Evolutionary conservation across 768 basidiomycete genomes (phyloP).

Genomic region (Tylopilus intermedius): DNA sequence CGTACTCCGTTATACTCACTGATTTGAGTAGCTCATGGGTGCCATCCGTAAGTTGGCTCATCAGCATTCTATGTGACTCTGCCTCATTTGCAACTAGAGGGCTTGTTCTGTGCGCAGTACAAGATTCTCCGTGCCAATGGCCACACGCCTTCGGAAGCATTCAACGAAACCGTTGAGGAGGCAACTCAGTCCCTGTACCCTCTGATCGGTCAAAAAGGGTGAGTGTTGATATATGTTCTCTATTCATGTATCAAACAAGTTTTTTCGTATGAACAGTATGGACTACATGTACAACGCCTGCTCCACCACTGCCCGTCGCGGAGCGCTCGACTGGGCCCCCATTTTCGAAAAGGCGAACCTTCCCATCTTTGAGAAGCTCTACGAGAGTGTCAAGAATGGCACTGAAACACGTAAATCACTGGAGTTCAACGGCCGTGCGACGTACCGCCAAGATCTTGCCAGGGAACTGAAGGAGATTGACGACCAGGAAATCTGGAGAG

Average conservation of each 20-base stretch:
- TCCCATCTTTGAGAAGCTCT: constrained; percentile 92
- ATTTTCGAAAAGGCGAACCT: constrained; percentile 92
- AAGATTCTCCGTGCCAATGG: constrained; percentile 94
- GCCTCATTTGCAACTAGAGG: constrained; percentile 51
- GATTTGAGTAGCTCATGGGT: constrained; percentile 74
- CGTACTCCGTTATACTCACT: constrained; percentile 5
- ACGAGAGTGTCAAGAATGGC: constrained; percentile 90
- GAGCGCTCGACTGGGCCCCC: constrained; percentile 98
- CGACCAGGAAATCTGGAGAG: constrained; percentile 98
- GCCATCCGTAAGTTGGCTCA: constrained; percentile 68
- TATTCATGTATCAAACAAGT: background rate
- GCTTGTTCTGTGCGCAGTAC: constrained; percentile 98
- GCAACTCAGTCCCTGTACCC: constrained; percentile 99
- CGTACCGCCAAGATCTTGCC: constrained; percentile 90
- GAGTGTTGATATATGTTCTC: constrained; percentile 20
- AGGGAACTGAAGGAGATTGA: constrained; percentile 93
- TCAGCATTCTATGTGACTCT: background rate
- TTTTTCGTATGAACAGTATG: constrained; percentile 52
- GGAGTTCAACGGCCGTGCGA: constrained; percentile 89
- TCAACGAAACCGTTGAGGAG: constrained; percentile 99
- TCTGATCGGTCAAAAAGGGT: constrained; percentile 92
- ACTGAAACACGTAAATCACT: constrained; percentile 96
- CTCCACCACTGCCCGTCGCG: constrained; percentile 97
- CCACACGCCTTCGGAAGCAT: constrained; percentile 95
- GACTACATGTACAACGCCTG: constrained; percentile 99